Evolutionary conservation across 2,329 filamentous ascomycete species (phyloP).

Genomic region (Lachnellula subtilissima): DNA sequence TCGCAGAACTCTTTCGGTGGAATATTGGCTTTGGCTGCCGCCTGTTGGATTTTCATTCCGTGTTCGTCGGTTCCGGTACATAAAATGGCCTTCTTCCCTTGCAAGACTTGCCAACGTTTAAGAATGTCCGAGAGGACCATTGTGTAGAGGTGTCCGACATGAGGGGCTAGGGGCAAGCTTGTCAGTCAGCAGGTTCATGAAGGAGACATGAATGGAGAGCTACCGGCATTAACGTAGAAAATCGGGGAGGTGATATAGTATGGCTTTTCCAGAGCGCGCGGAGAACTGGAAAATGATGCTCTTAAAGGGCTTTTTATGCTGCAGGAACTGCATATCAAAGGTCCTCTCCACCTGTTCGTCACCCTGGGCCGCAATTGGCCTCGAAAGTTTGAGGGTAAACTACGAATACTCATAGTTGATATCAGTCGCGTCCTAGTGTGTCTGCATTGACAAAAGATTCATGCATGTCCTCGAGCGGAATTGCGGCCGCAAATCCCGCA

Average conservation of each 20-base stretch:
- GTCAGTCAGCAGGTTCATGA: background rate
- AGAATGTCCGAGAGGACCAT: slow-evolving; percentile 88
- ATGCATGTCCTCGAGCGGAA: background rate
- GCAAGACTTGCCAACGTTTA: slow-evolving; percentile 83
- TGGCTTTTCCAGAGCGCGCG: slow-evolving; percentile 57
- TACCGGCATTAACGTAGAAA: slow-evolving; percentile 97
- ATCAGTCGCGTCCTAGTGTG: background rate
- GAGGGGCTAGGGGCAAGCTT: slow-evolving; percentile 59
- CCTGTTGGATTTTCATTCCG: slow-evolving; percentile 93
- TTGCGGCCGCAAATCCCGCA: slow-evolving; percentile 8
- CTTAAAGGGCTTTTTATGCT: slow-evolving; percentile 4
- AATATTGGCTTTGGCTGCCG: slow-evolving; percentile 65
- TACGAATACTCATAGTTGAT: slow-evolving; percentile 20
- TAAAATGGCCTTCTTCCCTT: slow-evolving; percentile 66
- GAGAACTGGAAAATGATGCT: slow-evolving; percentile 17
- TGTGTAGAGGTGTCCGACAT: slow-evolving; percentile 90
- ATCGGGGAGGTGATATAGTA: slow-evolving; percentile 96
- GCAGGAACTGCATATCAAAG: slow-evolving; percentile 26
- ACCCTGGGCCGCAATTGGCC: slow-evolving; percentile 10
- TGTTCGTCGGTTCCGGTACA: slow-evolving; percentile 96
- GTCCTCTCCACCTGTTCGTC: slow-evolving; percentile 3
- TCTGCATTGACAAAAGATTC: background rate
- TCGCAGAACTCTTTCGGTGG: slow-evolving; percentile 86
- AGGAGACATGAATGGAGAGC: background rate
- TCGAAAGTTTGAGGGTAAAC: slow-evolving; percentile 15